phyloP scores from a whole-genome alignment of 2,329 filamentous ascomycete species.

The Cercospora sp. region DNA sequence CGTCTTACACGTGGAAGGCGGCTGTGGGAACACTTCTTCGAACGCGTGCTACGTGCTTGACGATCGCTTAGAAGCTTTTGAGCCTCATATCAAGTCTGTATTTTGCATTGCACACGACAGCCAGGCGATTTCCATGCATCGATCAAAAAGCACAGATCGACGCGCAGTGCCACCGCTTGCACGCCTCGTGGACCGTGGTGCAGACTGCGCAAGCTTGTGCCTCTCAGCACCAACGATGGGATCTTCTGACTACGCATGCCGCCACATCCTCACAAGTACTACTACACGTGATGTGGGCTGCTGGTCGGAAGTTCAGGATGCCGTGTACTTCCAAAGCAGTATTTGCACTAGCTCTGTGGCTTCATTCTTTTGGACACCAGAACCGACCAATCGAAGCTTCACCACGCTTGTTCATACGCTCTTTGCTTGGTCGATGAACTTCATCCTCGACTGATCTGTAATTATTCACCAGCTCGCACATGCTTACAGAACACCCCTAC shows the following conservation, averaged over 20 bases:
- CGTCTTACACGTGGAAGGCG: neutral
- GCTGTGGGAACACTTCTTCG: neutral
- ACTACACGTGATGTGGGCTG: neutral
- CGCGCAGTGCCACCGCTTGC: neutral
- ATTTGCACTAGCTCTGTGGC: constrained; percentile 1
- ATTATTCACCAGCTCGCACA: neutral
- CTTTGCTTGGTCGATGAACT: neutral
- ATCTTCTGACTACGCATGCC: neutral
- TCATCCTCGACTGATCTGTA: neutral
- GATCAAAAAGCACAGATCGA: neutral
- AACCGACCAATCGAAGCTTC: neutral
- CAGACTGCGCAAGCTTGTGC: neutral
- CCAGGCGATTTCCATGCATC: neutral
- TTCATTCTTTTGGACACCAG: neutral
- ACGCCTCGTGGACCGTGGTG: neutral
- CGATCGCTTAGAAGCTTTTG: neutral
- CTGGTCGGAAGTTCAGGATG: neutral
- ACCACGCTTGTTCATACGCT: neutral
- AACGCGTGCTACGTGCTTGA: neutral
- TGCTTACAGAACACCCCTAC: neutral
- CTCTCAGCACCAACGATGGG: neutral
- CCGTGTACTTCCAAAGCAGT: neutral
- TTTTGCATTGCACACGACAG: neutral
- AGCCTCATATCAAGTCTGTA: neutral
- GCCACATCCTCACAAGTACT: neutral